These are phyloP conservation scores for Exophiala xenobiotica DNA, from an alignment of 2,329 filamentous ascomycete species.

Conservation along the genomic window DNA sequence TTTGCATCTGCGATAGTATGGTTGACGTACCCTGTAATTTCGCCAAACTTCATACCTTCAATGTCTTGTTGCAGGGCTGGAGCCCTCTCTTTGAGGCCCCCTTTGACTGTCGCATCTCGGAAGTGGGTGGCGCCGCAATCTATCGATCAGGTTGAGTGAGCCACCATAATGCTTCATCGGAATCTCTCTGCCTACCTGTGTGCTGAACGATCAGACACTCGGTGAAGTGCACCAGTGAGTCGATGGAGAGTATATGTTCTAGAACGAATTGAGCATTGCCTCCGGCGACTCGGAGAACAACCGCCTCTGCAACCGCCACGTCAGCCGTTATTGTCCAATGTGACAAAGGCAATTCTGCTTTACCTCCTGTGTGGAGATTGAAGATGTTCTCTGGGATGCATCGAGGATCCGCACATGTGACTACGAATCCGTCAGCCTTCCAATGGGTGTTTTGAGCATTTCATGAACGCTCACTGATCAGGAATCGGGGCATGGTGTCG, in stretches of 20 bases:
- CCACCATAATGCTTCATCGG: background rate
- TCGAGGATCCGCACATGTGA: conserved; percentile 21
- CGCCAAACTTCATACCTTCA: conserved; percentile 10
- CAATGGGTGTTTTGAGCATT: background rate
- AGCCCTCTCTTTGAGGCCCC: conserved; percentile 8
- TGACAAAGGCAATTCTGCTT: background rate
- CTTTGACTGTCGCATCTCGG: conserved; percentile 9
- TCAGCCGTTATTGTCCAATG: background rate
- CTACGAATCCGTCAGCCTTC: conserved; percentile 2
- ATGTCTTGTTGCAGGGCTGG: conserved; percentile 8
- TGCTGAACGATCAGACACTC: conserved; percentile 17
- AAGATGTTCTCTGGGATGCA: conserved; percentile 19
- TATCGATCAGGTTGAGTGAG: background rate
- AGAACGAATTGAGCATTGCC: conserved; percentile 16
- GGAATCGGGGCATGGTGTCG: conserved; percentile 3
- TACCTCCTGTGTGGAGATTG: conserved; percentile 9
- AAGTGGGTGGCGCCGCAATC: conserved; percentile 18
- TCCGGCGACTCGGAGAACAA: conserved; percentile 11
- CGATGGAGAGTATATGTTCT: conserved; percentile 12
- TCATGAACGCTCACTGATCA: conserved; percentile 9
- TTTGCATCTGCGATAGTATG: background rate
- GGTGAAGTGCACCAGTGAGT: conserved; percentile 12
- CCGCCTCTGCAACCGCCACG: conserved; percentile 7
- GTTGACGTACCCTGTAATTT: conserved; percentile 10
- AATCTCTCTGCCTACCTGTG: conserved; percentile 4